Conservation (phyloP, 768 basidiomycete species). For the Suillus americanus region DNA sequence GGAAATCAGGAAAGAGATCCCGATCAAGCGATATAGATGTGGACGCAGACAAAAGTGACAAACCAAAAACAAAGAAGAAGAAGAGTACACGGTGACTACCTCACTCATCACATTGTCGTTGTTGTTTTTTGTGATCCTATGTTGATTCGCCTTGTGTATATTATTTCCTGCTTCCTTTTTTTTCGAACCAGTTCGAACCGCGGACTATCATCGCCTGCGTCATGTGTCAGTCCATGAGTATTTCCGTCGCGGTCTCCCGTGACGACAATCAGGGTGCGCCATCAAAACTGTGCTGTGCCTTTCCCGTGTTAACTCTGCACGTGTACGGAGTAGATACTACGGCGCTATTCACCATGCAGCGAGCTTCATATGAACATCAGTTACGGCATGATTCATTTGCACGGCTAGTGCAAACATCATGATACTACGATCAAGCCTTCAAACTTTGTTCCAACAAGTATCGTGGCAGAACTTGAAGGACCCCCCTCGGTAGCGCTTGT, state of each 20-base stretch:
- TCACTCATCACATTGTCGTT: background rate
- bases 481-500: background rate
- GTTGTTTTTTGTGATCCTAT: background rate
- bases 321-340: constrained; percentile 3
- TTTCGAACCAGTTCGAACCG: background rate
- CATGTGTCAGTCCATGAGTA: background rate
- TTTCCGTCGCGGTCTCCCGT: constrained; percentile 1
- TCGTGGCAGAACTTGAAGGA: background rate
- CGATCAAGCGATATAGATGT: background rate
- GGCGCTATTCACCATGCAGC: background rate
- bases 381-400: background rate
- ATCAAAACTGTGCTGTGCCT: background rate
- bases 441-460: background rate
- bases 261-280: constrained; percentile 3
- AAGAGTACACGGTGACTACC: background rate
- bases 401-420: background rate
- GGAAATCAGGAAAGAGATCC: background rate
- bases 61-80: background rate
- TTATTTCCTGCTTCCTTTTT: background rate
- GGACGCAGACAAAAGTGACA: background rate
- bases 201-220: too few relatives aligned
- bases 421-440: background rate
- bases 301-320: background rate
- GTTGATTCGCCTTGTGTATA: constrained; percentile 1
- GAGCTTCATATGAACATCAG: background rate